phyloP scores from a whole-genome alignment of 225 moss, liverwort and hornwort genomes.

The Straminergon stramineum region DNA sequence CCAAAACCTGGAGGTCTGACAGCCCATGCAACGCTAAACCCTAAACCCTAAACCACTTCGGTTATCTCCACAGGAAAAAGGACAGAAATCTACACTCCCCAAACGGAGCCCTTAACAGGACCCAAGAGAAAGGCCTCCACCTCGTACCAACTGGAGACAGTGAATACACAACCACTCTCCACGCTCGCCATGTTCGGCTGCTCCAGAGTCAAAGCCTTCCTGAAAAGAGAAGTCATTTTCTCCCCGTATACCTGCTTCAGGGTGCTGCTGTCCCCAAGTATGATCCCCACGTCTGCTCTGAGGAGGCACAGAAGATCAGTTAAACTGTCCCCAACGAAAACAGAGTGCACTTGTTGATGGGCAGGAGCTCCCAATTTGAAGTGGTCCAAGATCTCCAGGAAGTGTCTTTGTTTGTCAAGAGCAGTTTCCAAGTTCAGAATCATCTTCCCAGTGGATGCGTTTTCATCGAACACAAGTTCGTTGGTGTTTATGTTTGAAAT shows the following conservation, averaged over 20 bases:
- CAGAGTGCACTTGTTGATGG: conserved; percentile 1
- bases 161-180: conserved; percentile 32
- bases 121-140: conserved; percentile 78
- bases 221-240: conserved; percentile 45
- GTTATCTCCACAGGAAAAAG: not conserved
- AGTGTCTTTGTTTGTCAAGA: conserved; percentile 53
- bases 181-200: not conserved
- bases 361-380: not conserved
- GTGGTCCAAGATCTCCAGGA: conserved; percentile 18
- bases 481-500: conserved; percentile 49
- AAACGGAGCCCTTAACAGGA: not conserved
- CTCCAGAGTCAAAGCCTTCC: conserved; percentile 35
- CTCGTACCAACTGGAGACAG: conserved; percentile 66
- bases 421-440: conserved; percentile 52
- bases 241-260: conserved; percentile 59
- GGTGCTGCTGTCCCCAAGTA: conserved; percentile 67
- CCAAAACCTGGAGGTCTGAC: not conserved
- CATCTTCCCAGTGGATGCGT: conserved; percentile 50
- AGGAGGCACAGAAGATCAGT: conserved; percentile 79
- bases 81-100: not conserved
- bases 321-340: conserved; percentile 74
- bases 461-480: conserved; percentile 46
- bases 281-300: conserved; percentile 63
- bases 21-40: not conserved
- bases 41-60: not conserved